A percentile compares a stretch with the other conserved stretches of the same genome.
These are phyloP conservation scores for Cercospora brassicicola DNA, from an alignment of 2,329 filamentous ascomycete genomes.

Conservation along the genomic window DNA sequence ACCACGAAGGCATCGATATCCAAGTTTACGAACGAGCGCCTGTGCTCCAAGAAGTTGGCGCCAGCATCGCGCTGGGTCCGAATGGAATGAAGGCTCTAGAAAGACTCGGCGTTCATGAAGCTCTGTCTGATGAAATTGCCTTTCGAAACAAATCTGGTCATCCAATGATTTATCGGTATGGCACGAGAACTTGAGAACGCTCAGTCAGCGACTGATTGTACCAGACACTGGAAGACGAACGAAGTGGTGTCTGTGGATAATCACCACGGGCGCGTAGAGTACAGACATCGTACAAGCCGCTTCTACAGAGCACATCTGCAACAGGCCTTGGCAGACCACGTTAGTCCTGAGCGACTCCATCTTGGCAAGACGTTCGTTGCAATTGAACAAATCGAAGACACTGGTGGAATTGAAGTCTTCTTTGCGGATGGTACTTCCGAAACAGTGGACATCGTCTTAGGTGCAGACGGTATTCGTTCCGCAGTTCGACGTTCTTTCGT, in stretches of 20 bases:
- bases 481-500: constrained; percentile 35
- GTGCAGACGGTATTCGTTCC: constrained; percentile 44
- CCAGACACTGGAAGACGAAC: constrained; percentile 42
- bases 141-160: constrained; percentile 37
- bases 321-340: constrained; percentile 36
- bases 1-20: constrained; percentile 37
- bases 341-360: constrained; percentile 38
- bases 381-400: constrained; percentile 10
- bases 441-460: constrained; percentile 39
- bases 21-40: constrained; percentile 42
- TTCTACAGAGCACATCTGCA: constrained; percentile 43
- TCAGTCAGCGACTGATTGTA: not conserved
- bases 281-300: constrained; percentile 40
- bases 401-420: constrained; percentile 30
- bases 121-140: constrained; percentile 38
- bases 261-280: constrained; percentile 36
- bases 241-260: constrained; percentile 40
- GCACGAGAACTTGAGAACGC: not conserved
- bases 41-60: constrained; percentile 42
- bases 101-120: constrained; percentile 39
- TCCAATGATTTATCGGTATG: constrained; percentile 42
- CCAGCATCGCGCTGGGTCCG: constrained; percentile 43
- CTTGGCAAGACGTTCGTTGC: constrained; percentile 35
- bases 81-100: constrained; percentile 44
- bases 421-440: constrained; percentile 38